These are phyloP conservation scores for Stachybotrys echinatus DNA, from an alignment of 2,329 filamentous ascomycete species.

Conservation along the genomic window DNA sequence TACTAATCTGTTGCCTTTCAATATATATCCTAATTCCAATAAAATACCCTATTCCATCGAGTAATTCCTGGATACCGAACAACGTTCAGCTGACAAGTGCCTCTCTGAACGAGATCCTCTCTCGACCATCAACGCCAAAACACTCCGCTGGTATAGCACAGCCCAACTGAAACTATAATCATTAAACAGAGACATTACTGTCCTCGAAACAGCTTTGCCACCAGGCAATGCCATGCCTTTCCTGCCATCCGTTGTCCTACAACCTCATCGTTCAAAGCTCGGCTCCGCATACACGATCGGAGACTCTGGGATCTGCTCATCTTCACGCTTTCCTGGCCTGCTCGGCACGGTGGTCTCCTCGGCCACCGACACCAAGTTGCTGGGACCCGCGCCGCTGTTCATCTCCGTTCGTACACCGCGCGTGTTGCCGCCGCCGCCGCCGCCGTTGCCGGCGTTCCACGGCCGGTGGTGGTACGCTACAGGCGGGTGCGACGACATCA, in stretches of 20 bases:
- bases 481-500: slow-evolving; percentile 14
- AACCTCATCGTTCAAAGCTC: background rate
- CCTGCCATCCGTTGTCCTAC: background rate
- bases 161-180: too few relatives aligned
- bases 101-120: too few relatives aligned
- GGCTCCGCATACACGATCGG: background rate
- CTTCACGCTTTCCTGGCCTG: background rate
- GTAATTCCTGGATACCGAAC: too few relatives aligned
- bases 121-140: too few relatives aligned
- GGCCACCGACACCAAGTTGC: background rate
- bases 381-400: background rate
- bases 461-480: slow-evolving; percentile 19
- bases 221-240: background rate
- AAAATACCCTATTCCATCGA: too few relatives aligned
- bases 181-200: too few relatives aligned
- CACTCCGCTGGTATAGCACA: too few relatives aligned
- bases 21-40: too few relatives aligned
- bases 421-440: too few relatives aligned
- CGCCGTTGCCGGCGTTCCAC: background rate
- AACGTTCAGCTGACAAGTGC: too few relatives aligned
- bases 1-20: too few relatives aligned
- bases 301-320: background rate
- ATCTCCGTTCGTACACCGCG: background rate
- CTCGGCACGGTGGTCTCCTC: background rate
- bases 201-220: too few relatives aligned